phyloP scores from a whole-genome alignment of 495 filamentous ascomycete genomes.

The Hypoxylon crocopeplum region DNA sequence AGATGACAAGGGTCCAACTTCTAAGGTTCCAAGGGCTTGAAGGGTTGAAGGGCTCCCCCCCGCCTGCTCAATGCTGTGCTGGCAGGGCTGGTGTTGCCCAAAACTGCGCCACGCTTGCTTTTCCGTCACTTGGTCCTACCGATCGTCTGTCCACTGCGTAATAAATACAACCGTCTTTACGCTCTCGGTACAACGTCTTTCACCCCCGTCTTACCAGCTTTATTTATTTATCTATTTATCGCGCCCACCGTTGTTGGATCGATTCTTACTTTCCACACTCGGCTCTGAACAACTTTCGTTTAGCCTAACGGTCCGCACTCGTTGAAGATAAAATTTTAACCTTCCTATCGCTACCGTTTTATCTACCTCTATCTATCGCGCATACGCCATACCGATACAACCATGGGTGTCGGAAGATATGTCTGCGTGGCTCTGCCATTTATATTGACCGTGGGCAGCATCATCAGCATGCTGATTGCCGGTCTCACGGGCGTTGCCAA shows the following conservation, averaged over 20 bases:
- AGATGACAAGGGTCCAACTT: background rate
- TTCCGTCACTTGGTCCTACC: constrained; percentile 11
- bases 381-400: constrained; percentile 28
- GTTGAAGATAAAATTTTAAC: constrained; percentile 10
- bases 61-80: constrained; percentile 20
- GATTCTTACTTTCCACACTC: constrained; percentile 2
- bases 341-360: too few species aligned
- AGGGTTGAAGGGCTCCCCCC: constrained; percentile 6
- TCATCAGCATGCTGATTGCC: constrained; percentile 76
- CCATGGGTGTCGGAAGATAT: constrained; percentile 74
- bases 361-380: background rate
- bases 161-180: constrained; percentile 38
- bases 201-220: constrained; percentile 15
- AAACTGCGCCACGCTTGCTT: constrained; percentile 38
- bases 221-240: constrained; percentile 20
- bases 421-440: constrained; percentile 84
- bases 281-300: constrained; percentile 1
- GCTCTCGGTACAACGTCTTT: constrained; percentile 10
- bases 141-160: constrained; percentile 21
- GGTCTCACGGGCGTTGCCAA: constrained; percentile 74
- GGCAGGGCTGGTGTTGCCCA: constrained; percentile 28
- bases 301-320: constrained; percentile 18
- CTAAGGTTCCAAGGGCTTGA: too few species aligned
- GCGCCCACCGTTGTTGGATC: constrained; percentile 11
- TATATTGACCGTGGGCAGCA: constrained; percentile 71